These are phyloP conservation scores for Coemansia sp. DNA, from an alignment of 192 early-diverging fungal genomes.

Conservation along the genomic window DNA sequence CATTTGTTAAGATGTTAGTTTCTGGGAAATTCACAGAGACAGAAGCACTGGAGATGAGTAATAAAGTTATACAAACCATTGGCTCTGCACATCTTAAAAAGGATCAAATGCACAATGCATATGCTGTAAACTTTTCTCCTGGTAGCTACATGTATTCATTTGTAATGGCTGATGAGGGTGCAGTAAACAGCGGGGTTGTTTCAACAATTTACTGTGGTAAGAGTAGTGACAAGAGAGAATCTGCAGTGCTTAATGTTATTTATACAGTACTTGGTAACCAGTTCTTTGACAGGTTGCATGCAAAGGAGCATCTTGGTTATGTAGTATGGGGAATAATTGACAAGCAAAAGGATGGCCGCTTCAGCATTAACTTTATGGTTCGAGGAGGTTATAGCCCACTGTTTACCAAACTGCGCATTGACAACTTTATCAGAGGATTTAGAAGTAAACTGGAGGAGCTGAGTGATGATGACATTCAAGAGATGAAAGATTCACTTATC, in stretches of 20 bases:
- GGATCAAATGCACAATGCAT: not conserved
- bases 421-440: constrained; percentile 66
- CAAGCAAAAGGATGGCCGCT: not conserved
- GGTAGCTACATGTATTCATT: constrained; percentile 22
- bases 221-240: constrained; percentile 55
- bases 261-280: constrained; percentile 72
- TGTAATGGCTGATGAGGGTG: constrained; percentile 59
- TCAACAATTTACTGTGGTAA: constrained; percentile 76
- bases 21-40: constrained; percentile 68
- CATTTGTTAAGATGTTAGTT: constrained; percentile 72
- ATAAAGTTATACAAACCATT: constrained; percentile 57
- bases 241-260: constrained; percentile 62
- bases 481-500: constrained; percentile 61
- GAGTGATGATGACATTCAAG: constrained; percentile 54
- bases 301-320: constrained; percentile 81
- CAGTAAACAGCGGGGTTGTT: constrained; percentile 80
- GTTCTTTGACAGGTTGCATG: constrained; percentile 85
- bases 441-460: constrained; percentile 14
- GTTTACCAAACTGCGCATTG: constrained; percentile 75
- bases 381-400: constrained; percentile 79
- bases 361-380: constrained; percentile 63
- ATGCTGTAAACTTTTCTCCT: constrained; percentile 16
- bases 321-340: not conserved
- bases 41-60: constrained; percentile 25
- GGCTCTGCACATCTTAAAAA: constrained; percentile 56